Evolutionary conservation across 2,329 filamentous ascomycete genomes (phyloP).

Genomic region (Aspergillus chevalieri): DNA sequence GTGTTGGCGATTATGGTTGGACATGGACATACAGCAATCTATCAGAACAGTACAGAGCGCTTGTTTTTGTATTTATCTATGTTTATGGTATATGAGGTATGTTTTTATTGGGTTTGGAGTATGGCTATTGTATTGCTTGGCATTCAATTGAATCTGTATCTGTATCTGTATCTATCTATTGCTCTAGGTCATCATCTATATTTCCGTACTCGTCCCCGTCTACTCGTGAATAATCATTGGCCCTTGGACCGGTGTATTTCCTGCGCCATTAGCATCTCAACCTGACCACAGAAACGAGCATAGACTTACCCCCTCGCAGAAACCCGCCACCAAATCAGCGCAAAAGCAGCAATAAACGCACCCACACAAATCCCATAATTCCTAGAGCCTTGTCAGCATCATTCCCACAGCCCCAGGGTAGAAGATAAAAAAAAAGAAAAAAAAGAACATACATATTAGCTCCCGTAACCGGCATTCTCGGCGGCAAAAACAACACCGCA

Average conservation of each 20-base stretch:
- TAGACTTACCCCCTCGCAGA: conserved; percentile 32
- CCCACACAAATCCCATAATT: conserved; percentile 46
- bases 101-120: too few relatives aligned
- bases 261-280: not conserved
- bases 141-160: too few relatives aligned
- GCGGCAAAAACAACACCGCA: conserved; percentile 53
- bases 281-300: not conserved
- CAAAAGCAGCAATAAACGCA: conserved; percentile 44
- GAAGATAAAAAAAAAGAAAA: not conserved
- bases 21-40: too few relatives aligned
- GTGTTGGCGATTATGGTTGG: too few relatives aligned
- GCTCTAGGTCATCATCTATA: not conserved
- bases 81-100: too few relatives aligned
- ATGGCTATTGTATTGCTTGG: too few relatives aligned
- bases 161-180: not conserved
- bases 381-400: conserved; percentile 19
- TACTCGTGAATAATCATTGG: not conserved
- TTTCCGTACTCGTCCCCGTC: not conserved
- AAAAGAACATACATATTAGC: conserved; percentile 41
- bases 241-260: conserved; percentile 1
- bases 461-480: conserved; percentile 41
- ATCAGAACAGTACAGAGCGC: too few relatives aligned
- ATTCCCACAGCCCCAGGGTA: not conserved
- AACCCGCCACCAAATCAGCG: conserved; percentile 45
- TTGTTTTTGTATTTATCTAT: too few relatives aligned